Percentiles rank a stretch among this genome's conserved stretches.
phyloP scores from a whole-genome alignment of 1,139 yeast genomes.

The Geotrichum bryndzae region DNA sequence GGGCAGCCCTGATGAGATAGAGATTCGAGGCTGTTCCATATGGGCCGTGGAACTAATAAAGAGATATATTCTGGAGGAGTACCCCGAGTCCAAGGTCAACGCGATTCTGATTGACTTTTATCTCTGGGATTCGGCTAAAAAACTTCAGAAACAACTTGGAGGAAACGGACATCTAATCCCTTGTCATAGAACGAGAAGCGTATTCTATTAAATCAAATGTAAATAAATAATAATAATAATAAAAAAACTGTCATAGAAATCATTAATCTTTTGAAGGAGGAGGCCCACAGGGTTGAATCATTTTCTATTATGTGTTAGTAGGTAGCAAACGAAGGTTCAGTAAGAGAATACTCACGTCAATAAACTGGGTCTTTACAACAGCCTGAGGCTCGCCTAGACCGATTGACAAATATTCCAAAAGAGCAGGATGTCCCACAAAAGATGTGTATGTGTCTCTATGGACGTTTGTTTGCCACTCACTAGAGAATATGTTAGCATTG shows the following conservation, averaged over 20 bases:
- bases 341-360: slow-evolving; percentile 37
- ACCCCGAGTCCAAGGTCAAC: slow-evolving; percentile 29
- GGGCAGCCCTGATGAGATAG: slow-evolving; percentile 37
- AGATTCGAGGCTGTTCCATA: slow-evolving; percentile 40
- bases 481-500: slow-evolving; percentile 18
- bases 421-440: slow-evolving; percentile 60
- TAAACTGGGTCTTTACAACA: slow-evolving; percentile 45
- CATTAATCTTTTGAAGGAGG: slow-evolving; percentile 15
- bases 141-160: slow-evolving; percentile 27
- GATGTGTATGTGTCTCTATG: slow-evolving; percentile 71
- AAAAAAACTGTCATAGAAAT: neutral
- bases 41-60: slow-evolving; percentile 39
- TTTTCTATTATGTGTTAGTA: slow-evolving; percentile 34
- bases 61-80: slow-evolving; percentile 23
- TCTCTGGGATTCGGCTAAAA: slow-evolving; percentile 43
- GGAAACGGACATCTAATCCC: slow-evolving; percentile 27
- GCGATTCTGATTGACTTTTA: slow-evolving; percentile 40
- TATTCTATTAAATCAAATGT: slow-evolving; percentile 30
- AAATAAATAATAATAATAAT: neutral
- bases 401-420: slow-evolving; percentile 61
- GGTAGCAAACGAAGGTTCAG: neutral
- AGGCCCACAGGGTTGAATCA: slow-evolving; percentile 45
- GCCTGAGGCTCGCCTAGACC: slow-evolving; percentile 52
- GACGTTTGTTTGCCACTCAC: slow-evolving; percentile 54
- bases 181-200: slow-evolving; percentile 38